phyloP scores from a whole-genome alignment of 1,284 basidiomycete genomes.

The Naganishia cerealis region DNA sequence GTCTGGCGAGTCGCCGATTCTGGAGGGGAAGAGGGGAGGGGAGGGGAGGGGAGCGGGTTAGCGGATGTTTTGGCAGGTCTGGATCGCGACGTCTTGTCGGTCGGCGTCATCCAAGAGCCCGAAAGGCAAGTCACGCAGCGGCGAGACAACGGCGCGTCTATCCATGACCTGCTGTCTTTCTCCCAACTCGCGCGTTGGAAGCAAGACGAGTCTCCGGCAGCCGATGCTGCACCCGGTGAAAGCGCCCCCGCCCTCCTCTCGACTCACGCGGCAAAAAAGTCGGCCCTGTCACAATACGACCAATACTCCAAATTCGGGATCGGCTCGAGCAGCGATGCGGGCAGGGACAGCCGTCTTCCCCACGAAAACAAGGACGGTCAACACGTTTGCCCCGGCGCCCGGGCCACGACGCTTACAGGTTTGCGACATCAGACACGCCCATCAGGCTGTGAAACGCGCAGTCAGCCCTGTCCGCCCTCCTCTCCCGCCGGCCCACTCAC shows the following conservation, averaged over 20 bases:
- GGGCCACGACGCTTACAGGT: slow-evolving; percentile 64
- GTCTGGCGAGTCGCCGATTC: slow-evolving; percentile 81
- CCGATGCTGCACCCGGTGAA: no score
- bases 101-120: no score
- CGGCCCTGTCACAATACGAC: slow-evolving; percentile 91
- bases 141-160: no score
- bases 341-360: slow-evolving; percentile 77
- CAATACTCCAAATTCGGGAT: slow-evolving; percentile 93
- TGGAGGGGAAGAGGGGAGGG: slow-evolving; percentile 42
- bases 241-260: no score
- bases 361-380: slow-evolving; percentile 26
- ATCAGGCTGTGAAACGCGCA: slow-evolving; percentile 41
- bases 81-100: not conserved
- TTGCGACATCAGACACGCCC: slow-evolving; percentile 83
- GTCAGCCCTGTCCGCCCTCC: slow-evolving; percentile 10
- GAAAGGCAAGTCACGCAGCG: no score
- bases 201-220: no score
- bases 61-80: not conserved
- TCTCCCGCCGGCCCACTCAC: slow-evolving; percentile 60
- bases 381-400: not conserved
- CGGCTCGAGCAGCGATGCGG: slow-evolving; percentile 84
- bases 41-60: not conserved
- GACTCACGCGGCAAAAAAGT: slow-evolving; percentile 85
- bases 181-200: no score
- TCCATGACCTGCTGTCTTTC: no score